phyloP scores from a whole-genome alignment of 148 eudicot species.

The Limonium bicolor region DNA sequence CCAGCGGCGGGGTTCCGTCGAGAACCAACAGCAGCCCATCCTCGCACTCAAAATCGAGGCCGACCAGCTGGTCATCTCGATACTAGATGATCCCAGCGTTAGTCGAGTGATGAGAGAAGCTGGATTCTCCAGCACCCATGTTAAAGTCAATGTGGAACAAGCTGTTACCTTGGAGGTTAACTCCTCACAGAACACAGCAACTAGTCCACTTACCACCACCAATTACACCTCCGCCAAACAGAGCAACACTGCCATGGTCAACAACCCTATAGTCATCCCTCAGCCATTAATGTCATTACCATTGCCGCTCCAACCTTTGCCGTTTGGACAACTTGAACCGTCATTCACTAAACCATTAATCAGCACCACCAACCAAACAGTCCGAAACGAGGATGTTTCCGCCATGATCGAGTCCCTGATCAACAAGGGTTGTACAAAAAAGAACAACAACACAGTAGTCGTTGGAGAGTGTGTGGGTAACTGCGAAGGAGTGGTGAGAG shows the following conservation, averaged over 20 bases:
- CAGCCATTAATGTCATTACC: too few relatives aligned
- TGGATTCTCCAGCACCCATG: constrained; percentile 71
- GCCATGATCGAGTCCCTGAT: constrained; percentile 38
- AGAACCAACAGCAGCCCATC: constrained; percentile 76
- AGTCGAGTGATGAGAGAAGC: constrained; percentile 96
- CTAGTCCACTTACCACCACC: neutral
- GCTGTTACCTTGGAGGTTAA: constrained; percentile 27
- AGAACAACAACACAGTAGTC: constrained; percentile 40
- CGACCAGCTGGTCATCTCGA: constrained; percentile 64
- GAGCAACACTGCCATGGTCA: too few relatives aligned
- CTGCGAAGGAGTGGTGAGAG: constrained; percentile 43
- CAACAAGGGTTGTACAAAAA: constrained; percentile 32
- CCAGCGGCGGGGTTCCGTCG: constrained; percentile 72
- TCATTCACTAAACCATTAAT: neutral
- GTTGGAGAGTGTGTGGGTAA: constrained; percentile 35
- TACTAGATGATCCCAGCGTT: constrained; percentile 89
- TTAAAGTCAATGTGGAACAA: constrained; percentile 63
- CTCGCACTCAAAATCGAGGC: constrained; percentile 68
- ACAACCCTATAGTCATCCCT: too few relatives aligned
- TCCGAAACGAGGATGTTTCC: constrained; percentile 27
- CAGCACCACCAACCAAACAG: neutral
- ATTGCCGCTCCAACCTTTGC: too few relatives aligned
- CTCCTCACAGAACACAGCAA: constrained; percentile 11
- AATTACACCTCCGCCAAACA: neutral
- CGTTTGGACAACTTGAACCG: too few relatives aligned